Conservation (phyloP, 2,329 filamentous ascomycete species). For the Elsinoe fawcettii region DNA sequence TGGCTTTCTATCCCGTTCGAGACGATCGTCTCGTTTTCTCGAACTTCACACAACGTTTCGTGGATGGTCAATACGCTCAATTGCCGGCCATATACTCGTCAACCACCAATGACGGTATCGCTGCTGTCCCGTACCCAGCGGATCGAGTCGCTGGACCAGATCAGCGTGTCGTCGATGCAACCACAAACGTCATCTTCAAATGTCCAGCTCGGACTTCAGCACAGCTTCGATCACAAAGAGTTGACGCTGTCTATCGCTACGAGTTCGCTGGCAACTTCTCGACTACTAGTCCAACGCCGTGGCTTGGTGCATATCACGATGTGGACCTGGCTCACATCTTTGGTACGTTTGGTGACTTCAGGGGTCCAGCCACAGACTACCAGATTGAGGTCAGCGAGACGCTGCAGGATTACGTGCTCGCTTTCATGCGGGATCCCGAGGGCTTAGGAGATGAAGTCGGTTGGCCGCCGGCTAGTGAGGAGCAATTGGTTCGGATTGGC, state of each 20-base stretch:
- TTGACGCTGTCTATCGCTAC: slow-evolving; percentile 34
- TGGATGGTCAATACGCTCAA: neutral
- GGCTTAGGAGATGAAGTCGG: neutral
- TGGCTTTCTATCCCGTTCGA: slow-evolving; percentile 18
- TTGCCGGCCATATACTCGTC: neutral
- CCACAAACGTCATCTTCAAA: neutral
- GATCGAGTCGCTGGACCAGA: neutral
- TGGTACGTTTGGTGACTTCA: slow-evolving; percentile 31
- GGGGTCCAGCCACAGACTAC: slow-evolving; percentile 15
- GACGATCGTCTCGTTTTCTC: slow-evolving; percentile 25
- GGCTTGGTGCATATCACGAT: slow-evolving; percentile 39
- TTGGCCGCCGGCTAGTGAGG: neutral
- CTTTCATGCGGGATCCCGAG: slow-evolving; percentile 9
- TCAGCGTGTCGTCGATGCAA: neutral
- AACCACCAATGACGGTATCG: neutral
- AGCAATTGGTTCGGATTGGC: neutral
- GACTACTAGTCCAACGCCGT: slow-evolving; percentile 34
- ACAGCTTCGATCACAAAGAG: slow-evolving; percentile 24
- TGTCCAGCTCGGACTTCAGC: slow-evolving; percentile 23
- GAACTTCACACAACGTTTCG: slow-evolving; percentile 29
- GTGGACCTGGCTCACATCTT: slow-evolving; percentile 34
- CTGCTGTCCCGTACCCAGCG: neutral
- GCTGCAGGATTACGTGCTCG: slow-evolving; percentile 27
- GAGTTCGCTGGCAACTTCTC: slow-evolving; percentile 36
- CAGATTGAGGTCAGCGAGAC: slow-evolving; percentile 27